Evolutionary conservation across 306 rosid species (phyloP).

Genomic region (Casuarina equisetifolia): DNA sequence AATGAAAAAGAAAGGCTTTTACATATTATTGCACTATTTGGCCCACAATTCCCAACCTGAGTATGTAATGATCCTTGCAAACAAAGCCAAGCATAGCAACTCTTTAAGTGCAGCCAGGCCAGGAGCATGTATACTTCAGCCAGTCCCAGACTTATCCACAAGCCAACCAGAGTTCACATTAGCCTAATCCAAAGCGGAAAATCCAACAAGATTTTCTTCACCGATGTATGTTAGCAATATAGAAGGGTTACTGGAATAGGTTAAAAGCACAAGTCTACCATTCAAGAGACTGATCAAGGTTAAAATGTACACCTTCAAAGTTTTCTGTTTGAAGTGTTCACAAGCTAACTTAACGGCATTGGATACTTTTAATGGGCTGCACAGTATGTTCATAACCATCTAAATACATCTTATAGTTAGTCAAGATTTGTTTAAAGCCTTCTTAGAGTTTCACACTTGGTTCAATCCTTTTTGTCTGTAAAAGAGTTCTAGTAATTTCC

Average conservation of each 20-base stretch:
- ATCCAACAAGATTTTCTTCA: neutral
- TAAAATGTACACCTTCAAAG: neutral
- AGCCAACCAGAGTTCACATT: neutral
- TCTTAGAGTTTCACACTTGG: neutral
- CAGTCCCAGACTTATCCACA: neutral
- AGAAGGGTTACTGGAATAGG: too few relatives aligned
- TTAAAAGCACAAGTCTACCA: neutral
- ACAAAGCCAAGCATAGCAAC: neutral
- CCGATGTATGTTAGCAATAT: neutral
- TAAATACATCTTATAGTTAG: neutral
- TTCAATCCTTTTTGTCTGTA: neutral
- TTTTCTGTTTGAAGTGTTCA: neutral
- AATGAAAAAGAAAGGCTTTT: neutral
- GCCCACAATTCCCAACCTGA: neutral
- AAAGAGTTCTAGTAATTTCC: neutral
- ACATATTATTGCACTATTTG: neutral
- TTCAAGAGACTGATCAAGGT: constrained; percentile 5
- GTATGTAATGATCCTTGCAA: neutral
- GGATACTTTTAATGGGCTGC: neutral
- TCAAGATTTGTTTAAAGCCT: neutral
- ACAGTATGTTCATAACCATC: neutral
- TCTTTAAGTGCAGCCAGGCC: neutral
- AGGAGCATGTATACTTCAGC: neutral
- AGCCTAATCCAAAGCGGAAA: neutral
- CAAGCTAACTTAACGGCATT: neutral